phyloP scores from a whole-genome alignment of 257 asterid species.

The Orobanche coerulescens region DNA sequence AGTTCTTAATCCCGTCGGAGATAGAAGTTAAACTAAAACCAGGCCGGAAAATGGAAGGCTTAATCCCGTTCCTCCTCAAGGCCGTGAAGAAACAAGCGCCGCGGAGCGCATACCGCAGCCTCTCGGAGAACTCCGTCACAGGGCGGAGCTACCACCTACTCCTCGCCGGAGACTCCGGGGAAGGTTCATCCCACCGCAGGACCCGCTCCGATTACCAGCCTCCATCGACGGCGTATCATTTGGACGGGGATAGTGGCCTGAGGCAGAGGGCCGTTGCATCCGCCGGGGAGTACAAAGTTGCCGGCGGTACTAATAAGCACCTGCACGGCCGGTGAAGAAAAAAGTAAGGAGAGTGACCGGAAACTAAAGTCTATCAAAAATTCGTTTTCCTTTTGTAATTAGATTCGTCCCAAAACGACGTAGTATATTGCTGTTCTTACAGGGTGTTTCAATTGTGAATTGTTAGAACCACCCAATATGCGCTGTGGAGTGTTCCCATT shows the following conservation, averaged over 20 bases:
- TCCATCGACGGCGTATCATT: slow-evolving; percentile 1
- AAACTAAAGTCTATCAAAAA: background rate
- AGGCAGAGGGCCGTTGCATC: slow-evolving; percentile 20
- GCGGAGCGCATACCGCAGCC: background rate
- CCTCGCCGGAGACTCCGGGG: slow-evolving; percentile 25
- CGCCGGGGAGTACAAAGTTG: background rate
- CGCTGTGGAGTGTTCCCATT: background rate
- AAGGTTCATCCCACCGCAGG: slow-evolving; percentile 58
- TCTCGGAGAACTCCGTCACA: background rate
- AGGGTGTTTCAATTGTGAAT: background rate
- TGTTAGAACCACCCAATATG: background rate
- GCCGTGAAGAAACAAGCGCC: slow-evolving; percentile 52
- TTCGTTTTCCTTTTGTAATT: slow-evolving; percentile 8
- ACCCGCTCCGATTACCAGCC: slow-evolving; percentile 45
- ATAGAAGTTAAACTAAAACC: too few species aligned
- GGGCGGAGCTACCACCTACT: slow-evolving; percentile 4
- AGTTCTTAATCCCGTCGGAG: too few species aligned
- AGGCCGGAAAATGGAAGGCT: slow-evolving; percentile 59
- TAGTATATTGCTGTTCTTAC: background rate
- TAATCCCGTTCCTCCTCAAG: slow-evolving; percentile 52
- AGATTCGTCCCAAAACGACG: background rate
- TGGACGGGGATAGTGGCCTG: slow-evolving; percentile 15
- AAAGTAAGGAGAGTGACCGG: background rate
- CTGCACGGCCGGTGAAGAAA: slow-evolving; percentile 1
- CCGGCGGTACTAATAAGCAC: slow-evolving; percentile 1